These are phyloP conservation scores for Posidonia australis DNA, from an alignment of 106 monocot species.

Conservation along the genomic window DNA sequence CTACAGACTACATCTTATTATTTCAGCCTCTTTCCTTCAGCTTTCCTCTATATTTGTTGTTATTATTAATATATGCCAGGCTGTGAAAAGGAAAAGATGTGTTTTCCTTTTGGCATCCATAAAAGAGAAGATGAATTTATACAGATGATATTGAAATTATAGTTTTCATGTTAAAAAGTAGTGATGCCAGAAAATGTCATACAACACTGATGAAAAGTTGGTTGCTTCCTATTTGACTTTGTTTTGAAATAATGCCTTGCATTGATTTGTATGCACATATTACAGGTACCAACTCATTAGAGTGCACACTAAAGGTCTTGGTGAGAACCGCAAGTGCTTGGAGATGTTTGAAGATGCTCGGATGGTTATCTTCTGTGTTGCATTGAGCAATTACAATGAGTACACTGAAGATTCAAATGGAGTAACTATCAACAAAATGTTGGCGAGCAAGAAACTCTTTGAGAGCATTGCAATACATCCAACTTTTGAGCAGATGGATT, in stretches of 20 bases:
- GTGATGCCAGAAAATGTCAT: not conserved
- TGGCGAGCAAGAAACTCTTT: slow-evolving; percentile 60
- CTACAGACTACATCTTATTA: not conserved
- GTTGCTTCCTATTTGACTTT: not conserved
- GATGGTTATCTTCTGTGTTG: slow-evolving; percentile 67
- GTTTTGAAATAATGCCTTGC: not conserved
- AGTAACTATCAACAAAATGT: slow-evolving; percentile 57
- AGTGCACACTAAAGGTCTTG: slow-evolving; percentile 45
- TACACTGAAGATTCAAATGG: slow-evolving; percentile 40
- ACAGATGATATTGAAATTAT: too few relatives aligned
- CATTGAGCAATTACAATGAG: slow-evolving; percentile 64
- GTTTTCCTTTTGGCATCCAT: too few relatives aligned
- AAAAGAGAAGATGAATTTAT: too few relatives aligned
- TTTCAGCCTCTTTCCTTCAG: not conserved
- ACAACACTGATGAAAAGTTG: not conserved
- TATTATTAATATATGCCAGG: too few relatives aligned
- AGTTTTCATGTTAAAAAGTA: too few relatives aligned
- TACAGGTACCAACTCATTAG: slow-evolving; percentile 85
- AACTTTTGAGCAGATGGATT: slow-evolving; percentile 52
- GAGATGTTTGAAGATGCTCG: slow-evolving; percentile 91
- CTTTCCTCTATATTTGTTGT: too few relatives aligned
- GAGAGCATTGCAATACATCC: slow-evolving; percentile 53
- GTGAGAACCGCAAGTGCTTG: slow-evolving; percentile 79
- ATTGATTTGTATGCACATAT: not conserved
- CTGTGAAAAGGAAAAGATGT: too few relatives aligned